These are phyloP conservation scores for Solanum acaule DNA, from an alignment of 257 asterid species.

Conservation along the genomic window DNA sequence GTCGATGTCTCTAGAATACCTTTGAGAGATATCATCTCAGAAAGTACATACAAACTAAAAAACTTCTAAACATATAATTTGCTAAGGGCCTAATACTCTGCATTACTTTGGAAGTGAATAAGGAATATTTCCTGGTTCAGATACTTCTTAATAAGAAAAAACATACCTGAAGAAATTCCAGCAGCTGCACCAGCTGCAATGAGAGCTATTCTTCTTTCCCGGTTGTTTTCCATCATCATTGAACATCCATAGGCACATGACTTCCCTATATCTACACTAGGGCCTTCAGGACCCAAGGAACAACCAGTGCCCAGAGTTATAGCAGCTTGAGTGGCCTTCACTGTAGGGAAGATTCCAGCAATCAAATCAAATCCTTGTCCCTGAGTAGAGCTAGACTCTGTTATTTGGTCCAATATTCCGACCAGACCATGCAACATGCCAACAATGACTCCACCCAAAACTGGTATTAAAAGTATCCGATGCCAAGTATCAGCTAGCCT, in stretches of 20 bases:
- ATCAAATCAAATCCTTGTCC: conserved; percentile 77
- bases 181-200: conserved; percentile 99
- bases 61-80: background rate
- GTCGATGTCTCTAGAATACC: background rate
- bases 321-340: conserved; percentile 94
- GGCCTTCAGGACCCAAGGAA: conserved; percentile 99
- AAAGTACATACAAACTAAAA: background rate
- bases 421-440: conserved; percentile 96
- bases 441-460: conserved; percentile 91
- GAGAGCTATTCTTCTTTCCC: conserved; percentile 95
- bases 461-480: conserved; percentile 86
- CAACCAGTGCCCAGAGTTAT: conserved; percentile 90
- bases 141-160: background rate
- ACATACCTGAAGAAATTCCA: conserved; percentile 92
- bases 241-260: conserved; percentile 96
- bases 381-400: conserved; percentile 58
- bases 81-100: background rate
- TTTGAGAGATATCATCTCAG: background rate
- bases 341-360: conserved; percentile 65
- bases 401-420: conserved; percentile 77
- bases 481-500: conserved; percentile 96
- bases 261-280: conserved; percentile 96
- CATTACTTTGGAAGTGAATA: background rate
- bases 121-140: background rate
- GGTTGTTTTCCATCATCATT: conserved; percentile 87